These are phyloP conservation scores for Leersia perrieri DNA, from an alignment of 176 grass and related monocot genomes.

Conservation along the genomic window DNA sequence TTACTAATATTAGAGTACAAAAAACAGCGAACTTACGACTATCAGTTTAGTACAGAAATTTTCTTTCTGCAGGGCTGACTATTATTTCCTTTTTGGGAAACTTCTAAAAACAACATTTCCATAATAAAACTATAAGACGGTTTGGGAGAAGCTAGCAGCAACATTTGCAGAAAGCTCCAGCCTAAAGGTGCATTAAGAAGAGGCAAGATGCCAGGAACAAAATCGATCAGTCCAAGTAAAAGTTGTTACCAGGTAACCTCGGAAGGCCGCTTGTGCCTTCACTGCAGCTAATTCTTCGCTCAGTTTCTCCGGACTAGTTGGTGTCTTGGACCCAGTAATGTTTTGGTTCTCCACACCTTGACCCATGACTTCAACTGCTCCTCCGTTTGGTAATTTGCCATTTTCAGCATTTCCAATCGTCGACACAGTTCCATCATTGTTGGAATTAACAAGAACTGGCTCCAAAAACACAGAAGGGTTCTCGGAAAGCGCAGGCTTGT, in stretches of 20 bases:
- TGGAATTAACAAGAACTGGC: conserved; percentile 56
- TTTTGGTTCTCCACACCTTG: conserved; percentile 39
- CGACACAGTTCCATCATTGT: conserved; percentile 37
- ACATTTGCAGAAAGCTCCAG: conserved; percentile 6
- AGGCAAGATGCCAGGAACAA: not conserved
- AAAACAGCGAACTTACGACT: not conserved
- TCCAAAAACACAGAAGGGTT: conserved; percentile 76
- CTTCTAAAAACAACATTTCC: not conserved
- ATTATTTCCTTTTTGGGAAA: not conserved
- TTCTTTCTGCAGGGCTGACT: not conserved
- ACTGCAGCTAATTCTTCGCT: conserved; percentile 74
- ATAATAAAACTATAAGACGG: not conserved
- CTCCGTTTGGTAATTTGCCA: conserved; percentile 31
- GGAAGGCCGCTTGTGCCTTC: conserved; percentile 90
- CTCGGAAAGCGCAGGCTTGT: conserved; percentile 45
- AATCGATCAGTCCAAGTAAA: not conserved
- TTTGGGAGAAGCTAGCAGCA: conserved; percentile 12
- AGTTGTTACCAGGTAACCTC: conserved; percentile 81
- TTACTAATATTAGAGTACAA: not conserved
- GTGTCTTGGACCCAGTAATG: conserved; percentile 30
- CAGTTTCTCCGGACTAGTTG: conserved; percentile 30
- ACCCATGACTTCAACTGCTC: conserved; percentile 11
- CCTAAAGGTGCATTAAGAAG: not conserved
- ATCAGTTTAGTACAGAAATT: not conserved
- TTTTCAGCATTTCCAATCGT: conserved; percentile 38